Conservation (phyloP, 129 eudicot species). For the Apium graveolens region DNA sequence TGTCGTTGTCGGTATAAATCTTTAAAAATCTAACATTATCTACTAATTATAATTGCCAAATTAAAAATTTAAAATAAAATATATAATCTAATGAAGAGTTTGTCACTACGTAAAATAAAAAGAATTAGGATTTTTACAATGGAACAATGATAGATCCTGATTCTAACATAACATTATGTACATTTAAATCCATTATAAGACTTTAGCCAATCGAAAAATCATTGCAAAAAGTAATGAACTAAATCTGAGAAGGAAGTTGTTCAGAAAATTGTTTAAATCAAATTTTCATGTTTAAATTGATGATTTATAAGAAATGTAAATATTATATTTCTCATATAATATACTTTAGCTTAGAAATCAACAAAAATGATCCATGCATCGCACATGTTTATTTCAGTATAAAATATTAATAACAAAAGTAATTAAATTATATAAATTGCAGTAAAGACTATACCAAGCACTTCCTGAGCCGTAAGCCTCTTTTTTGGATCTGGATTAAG, state of each 20-base stretch:
- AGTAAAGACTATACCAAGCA: slow-evolving; percentile 50
- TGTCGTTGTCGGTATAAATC: background rate
- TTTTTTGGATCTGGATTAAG: slow-evolving; percentile 75
- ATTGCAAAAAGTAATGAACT: background rate
- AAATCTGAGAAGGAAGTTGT: background rate
- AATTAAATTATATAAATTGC: slow-evolving; percentile 6
- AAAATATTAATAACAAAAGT: background rate
- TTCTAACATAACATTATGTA: background rate
- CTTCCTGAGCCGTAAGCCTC: slow-evolving; percentile 82
- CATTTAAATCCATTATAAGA: background rate
- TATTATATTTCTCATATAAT: too few relatives aligned
- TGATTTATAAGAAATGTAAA: too few relatives aligned
- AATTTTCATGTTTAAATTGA: background rate
- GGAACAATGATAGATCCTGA: background rate
- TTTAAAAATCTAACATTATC: too few relatives aligned
- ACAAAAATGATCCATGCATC: background rate
- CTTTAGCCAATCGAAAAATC: background rate
- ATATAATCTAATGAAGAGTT: background rate
- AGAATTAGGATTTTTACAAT: background rate
- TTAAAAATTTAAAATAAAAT: too few relatives aligned
- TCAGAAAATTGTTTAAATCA: background rate
- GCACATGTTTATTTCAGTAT: background rate
- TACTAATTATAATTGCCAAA: background rate
- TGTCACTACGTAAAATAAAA: background rate
- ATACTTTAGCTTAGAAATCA: background rate